Evolutionary conservation across 164 flowering plant species (phyloP), one percentile per base, ranked within the genome.

Genomic region (Liriodendron chinense): DNA sequence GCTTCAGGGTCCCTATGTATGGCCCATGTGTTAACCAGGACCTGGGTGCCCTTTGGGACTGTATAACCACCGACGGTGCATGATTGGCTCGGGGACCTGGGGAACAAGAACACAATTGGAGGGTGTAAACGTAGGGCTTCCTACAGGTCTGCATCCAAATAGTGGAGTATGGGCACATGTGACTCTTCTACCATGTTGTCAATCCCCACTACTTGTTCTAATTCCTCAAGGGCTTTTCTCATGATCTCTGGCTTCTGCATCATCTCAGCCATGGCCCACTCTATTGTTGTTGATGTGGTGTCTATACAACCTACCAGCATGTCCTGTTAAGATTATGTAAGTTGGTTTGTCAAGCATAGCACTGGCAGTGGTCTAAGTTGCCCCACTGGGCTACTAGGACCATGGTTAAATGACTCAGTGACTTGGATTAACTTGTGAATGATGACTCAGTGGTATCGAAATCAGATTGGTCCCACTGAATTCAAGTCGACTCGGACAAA

Each of bases 181-280:
- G 62, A 10, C 65, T 72, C 67, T 59, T 59, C 74, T 4, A 72
- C 47, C 8, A 14, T 25, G 21, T 28, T 26, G n/a, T 59, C 16
- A 12, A 24, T 34, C 23, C 67, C 74, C 28, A 71, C 43, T 7
- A 56, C 63, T 56, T 56, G 13, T 12, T 18, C 25, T 13, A 72
- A 65, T 21, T 72, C 74, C 2, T 23, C 47, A 26, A 9, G 8
- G 7, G 63, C 62, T 59, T 25, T 72, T 57, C n/a, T 34, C 74
- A 72, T 28, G 2, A 56, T 48, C 10, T 56, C 65, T 9, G 74
- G 74, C 8, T 61, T 13, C 22, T 57, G 21, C 48, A 72, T 5
- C n/a, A 72, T 57, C 74, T 72, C 74, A 1, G 53, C 47, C 65
- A 72, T 25, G 20, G 74, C 74, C 53, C 67, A 72, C 24, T 72